Evolutionary conservation across 2,329 filamentous ascomycete species (phyloP), one percentile per base, ranked within the genome.

Genomic region (Calcarisporium arbuscula): DNA sequence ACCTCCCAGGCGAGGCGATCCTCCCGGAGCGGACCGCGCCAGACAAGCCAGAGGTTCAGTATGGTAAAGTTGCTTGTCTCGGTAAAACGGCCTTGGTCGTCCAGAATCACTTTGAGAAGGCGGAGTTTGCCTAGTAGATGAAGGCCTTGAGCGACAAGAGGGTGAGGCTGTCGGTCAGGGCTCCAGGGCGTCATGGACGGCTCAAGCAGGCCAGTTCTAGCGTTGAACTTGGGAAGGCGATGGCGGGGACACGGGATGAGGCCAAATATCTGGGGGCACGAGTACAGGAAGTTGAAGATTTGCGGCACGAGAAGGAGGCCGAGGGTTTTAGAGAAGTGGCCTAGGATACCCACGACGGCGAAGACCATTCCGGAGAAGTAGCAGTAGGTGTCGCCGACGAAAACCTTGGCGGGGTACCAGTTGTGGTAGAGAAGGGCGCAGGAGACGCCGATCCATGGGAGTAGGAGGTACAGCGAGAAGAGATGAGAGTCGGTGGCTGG

Each of bases 351-450:
- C 45, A 96, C 92, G 28, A 95, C 89, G 35, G 90, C 92, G 57
- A 98, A 98, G 25, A 96, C 85, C 88, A 98, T 98, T 47, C 92
- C 92, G 1, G 92, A 92, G 60, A 98, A 95, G 65, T 98, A 98
- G 72, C 92, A 98, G 72, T 96, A 98, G 5, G 92, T 98, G 61
- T 98, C 92, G 36, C 92, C 92, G 8, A 96, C 90, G 53, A 98
- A 98, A 8, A 96, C 92, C 50, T 80, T 81, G 17, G 90, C 87
- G 0, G 92, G 92, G 56, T 88, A 98, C 85, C 88, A 94, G 62
- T 98, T 98, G 67, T 98, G 89, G 56, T 65, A 77, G 53, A 92
- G 75, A 12, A 98, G 72, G 8, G 92, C 92, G 32, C 84, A 62
- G 7, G 88, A 95, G 35, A 95, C 92, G 32, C 88, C 92, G 40